Evolutionary conservation across 805 yeast genomes (phyloP).

Genomic region (Saccharomyces jurei): DNA sequence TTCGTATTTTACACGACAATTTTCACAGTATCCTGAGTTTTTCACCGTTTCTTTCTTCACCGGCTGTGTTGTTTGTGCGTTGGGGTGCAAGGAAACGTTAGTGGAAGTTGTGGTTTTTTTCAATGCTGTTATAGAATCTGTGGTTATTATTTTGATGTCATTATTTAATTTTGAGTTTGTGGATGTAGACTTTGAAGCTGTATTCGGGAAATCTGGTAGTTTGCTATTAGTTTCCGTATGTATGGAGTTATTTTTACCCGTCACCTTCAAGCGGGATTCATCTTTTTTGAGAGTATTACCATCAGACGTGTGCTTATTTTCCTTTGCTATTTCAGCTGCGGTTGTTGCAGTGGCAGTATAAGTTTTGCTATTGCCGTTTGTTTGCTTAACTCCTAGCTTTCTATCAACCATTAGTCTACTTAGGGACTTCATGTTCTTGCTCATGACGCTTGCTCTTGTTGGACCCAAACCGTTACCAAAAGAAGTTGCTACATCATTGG

Average conservation of each 20-base stretch:
- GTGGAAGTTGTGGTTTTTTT: conserved; percentile 4
- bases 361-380: conserved; percentile 9
- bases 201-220: neutral
- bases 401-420: conserved; percentile 28
- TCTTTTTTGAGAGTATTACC: neutral
- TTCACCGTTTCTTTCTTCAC: conserved; percentile 18
- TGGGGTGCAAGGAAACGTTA: neutral
- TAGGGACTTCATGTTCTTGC: conserved; percentile 24
- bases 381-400: conserved; percentile 29
- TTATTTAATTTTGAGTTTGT: neutral
- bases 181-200: neutral
- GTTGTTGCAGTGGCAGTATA: neutral
- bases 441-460: conserved; percentile 28
- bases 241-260: neutral
- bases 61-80: conserved; percentile 5
- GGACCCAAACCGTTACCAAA: conserved; percentile 31
- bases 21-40: conserved; percentile 82
- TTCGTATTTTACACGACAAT: conserved; percentile 78
- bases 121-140: conserved; percentile 3
- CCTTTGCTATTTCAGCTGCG: conserved; percentile 2
- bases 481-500: conserved; percentile 31
- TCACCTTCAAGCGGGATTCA: neutral
- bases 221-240: neutral
- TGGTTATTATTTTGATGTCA: conserved; percentile 1
- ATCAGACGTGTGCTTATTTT: neutral